Evolutionary conservation across 768 basidiomycete genomes (phyloP).

Genomic region (Suillus clintonianus): DNA sequence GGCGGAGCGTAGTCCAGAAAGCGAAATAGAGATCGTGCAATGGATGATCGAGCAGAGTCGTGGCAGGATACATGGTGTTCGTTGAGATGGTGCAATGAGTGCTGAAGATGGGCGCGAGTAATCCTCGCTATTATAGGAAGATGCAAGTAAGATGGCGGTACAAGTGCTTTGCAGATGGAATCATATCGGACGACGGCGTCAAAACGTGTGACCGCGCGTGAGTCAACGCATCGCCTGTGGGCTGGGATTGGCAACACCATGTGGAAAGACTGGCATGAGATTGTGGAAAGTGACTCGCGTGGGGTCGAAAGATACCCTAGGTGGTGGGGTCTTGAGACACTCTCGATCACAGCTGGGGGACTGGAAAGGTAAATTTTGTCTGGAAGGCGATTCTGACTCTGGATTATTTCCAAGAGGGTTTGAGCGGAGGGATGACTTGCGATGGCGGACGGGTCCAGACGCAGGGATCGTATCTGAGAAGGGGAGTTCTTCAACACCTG

Average conservation of each 20-base stretch:
- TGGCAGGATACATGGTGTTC: constrained; percentile 27
- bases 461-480: constrained; percentile 25
- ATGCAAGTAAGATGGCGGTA: constrained; percentile 31
- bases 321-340: constrained; percentile 35
- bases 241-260: constrained; percentile 17
- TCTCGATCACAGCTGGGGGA: constrained; percentile 16
- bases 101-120: constrained; percentile 18
- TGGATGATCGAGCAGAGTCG: constrained; percentile 21
- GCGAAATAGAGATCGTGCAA: constrained; percentile 19
- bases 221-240: constrained; percentile 11
- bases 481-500: constrained; percentile 23
- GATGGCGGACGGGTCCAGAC: constrained; percentile 59
- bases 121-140: constrained; percentile 31
- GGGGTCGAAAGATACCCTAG: constrained; percentile 43
- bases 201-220: not conserved
- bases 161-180: constrained; percentile 14
- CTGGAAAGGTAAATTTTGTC: constrained; percentile 27
- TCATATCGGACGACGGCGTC: constrained; percentile 10
- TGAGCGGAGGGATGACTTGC: constrained; percentile 54
- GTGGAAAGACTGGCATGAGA: constrained; percentile 61
- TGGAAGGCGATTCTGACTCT: constrained; percentile 17
- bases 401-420: constrained; percentile 42
- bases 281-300: constrained; percentile 54
- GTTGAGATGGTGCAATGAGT: constrained; percentile 26
- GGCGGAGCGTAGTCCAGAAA: constrained; percentile 30